Evolutionary conservation across 164 flowering plant genomes (phyloP).

Genomic region (Magnolia officinalis): DNA sequence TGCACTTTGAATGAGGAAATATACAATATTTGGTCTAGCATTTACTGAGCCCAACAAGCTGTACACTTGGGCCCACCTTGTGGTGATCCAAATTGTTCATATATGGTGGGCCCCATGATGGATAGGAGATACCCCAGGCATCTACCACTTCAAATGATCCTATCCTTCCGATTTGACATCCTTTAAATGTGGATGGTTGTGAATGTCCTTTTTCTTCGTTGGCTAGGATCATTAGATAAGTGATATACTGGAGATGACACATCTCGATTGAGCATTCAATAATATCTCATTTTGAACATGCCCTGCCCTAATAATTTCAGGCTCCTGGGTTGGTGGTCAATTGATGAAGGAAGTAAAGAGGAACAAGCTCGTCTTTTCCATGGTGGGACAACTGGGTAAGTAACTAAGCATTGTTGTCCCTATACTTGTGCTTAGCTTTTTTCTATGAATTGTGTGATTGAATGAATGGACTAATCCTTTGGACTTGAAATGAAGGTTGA

Average conservation of each 20-base stretch:
- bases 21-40: neutral
- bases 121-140: neutral
- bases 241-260: neutral
- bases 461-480: neutral
- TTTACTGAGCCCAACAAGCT: neutral
- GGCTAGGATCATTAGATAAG: neutral
- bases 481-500: neutral
- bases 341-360: constrained; percentile 88
- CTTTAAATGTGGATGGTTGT: no score
- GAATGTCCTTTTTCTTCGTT: neutral
- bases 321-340: constrained; percentile 97
- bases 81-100: no score
- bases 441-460: neutral
- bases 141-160: neutral
- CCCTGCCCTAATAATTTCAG: constrained; percentile 24
- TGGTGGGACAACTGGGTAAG: constrained; percentile 63
- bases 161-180: neutral
- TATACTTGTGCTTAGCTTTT: neutral
- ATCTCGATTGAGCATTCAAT: neutral
- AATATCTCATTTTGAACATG: neutral
- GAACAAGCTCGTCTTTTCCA: constrained; percentile 72
- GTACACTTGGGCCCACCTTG: neutral
- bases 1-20: neutral
- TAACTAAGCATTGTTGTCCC: neutral
- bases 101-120: no score